phyloP scores from a whole-genome alignment of 305 asterid genomes.

The Fraxinus ornus region DNA sequence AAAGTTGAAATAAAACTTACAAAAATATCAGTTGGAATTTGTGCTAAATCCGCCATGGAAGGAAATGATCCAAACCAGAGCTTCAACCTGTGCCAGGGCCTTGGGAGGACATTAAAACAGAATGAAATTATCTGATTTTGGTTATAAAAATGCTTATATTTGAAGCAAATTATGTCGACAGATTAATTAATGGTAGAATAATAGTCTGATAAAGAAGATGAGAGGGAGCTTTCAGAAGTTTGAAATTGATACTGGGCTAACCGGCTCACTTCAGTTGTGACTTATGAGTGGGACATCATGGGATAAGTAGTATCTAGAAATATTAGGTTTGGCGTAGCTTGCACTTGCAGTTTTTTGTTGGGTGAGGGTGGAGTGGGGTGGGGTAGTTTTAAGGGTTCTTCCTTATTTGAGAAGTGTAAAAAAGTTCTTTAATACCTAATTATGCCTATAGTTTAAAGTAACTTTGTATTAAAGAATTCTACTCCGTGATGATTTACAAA shows the following conservation, averaged over 20 bases:
- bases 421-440: slow-evolving; percentile 9
- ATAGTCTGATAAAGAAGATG: slow-evolving; percentile 42
- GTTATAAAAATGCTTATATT: slow-evolving; percentile 29
- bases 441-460: neutral
- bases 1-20: slow-evolving; percentile 26
- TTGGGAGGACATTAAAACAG: slow-evolving; percentile 2
- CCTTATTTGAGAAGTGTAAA: slow-evolving; percentile 29
- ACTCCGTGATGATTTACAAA: neutral
- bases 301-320: neutral
- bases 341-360: slow-evolving; percentile 38
- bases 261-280: slow-evolving; percentile 10
- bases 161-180: slow-evolving; percentile 34
- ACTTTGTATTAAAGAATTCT: neutral
- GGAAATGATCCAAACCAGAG: slow-evolving; percentile 21
- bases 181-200: slow-evolving; percentile 18
- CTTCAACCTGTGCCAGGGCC: slow-evolving; percentile 32
- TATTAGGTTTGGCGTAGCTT: slow-evolving; percentile 54
- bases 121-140: slow-evolving; percentile 6
- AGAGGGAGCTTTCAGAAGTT: slow-evolving; percentile 45
- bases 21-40: slow-evolving; percentile 12
- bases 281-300: slow-evolving; percentile 38
- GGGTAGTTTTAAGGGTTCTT: slow-evolving; percentile 9
- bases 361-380: neutral
- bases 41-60: slow-evolving; percentile 28
- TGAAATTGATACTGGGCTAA: slow-evolving; percentile 23